phyloP scores from a whole-genome alignment of 1,139 yeast species.

The Blastobotrys apis region DNA sequence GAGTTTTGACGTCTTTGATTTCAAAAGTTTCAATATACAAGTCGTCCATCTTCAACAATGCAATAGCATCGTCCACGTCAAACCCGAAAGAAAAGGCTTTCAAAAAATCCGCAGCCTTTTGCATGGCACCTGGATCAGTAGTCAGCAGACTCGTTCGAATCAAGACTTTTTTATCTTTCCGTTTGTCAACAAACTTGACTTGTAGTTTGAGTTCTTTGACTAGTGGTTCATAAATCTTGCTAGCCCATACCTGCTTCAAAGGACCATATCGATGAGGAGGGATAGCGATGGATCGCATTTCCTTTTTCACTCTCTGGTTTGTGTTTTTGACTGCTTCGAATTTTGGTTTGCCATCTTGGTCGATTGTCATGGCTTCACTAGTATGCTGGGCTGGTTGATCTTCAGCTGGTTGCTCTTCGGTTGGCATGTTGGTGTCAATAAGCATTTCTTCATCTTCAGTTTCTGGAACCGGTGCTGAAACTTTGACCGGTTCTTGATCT shows the following conservation, averaged over 20 bases:
- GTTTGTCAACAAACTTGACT: constrained; percentile 85
- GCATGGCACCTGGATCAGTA: constrained; percentile 89
- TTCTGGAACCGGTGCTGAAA: constrained; percentile 22
- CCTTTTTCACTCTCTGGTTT: constrained; percentile 70
- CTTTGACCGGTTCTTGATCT: constrained; percentile 21
- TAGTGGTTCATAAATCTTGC: constrained; percentile 85
- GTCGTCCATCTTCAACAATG: constrained; percentile 88
- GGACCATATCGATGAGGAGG: constrained; percentile 98
- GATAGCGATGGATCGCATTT: constrained; percentile 81
- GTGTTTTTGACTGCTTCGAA: constrained; percentile 69
- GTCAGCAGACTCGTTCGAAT: constrained; percentile 78
- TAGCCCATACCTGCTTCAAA: constrained; percentile 72
- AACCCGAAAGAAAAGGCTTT: constrained; percentile 94
- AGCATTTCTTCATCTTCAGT: constrained; percentile 52
- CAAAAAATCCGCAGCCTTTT: constrained; percentile 94
- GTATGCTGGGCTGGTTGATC: constrained; percentile 31
- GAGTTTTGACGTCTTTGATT: constrained; percentile 91
- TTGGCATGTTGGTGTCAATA: constrained; percentile 49
- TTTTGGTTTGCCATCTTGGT: constrained; percentile 85
- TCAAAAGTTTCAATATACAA: constrained; percentile 95
- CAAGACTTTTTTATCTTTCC: constrained; percentile 69
- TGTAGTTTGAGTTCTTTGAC: constrained; percentile 93
- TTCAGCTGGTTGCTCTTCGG: constrained; percentile 33
- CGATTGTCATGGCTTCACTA: constrained; percentile 49
- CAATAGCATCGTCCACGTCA: constrained; percentile 95